Evolutionary conservation across 2,329 filamentous ascomycete species (phyloP), one percentile per base, ranked within the genome.

Genomic region (Orbilia blumenaviensis): DNA sequence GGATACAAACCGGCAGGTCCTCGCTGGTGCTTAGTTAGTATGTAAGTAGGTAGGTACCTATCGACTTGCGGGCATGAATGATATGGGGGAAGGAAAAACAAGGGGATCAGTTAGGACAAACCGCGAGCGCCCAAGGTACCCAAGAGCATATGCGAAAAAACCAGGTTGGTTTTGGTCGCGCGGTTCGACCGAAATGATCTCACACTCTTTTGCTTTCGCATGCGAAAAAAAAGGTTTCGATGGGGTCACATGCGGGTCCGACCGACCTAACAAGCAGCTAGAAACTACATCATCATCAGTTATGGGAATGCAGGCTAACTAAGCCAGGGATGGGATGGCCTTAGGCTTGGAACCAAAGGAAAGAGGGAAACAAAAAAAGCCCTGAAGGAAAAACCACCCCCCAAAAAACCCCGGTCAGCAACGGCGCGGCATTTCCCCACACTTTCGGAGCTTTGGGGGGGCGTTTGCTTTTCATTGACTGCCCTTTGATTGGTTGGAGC

Each of bases 181-280:
- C 52, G 52, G 52, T 56, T 56, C 52, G 52, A 56, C 52, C 52
- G 52, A 56, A 56, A 54, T 34, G 27, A 18, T 29, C 18, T 54
- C n/a, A n/a, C n/a, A n/a, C n/a, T n/a, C n/a, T n/a, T n/a, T n/a
- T n/a, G n/a, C n/a, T n/a, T n/a, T n/a, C n/a, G n/a, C n/a, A n/a
- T n/a, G n/a, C n/a, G 10, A 34, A 34, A 14, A 14, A 41, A 41
- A 41, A 7, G 6, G n/a, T 14, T n/a, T 3, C 7, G 14, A 41
- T 6, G 36, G 25, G 66, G 66, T 71, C 66, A 71, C 66, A 71
- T 71, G 66, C 66, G 44, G 66, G n/a, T n/a, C n/a, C n/a, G n/a
- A n/a, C 8, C 21, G 23, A 46, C 18, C 42, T 25, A 42, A 42
- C 38, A 18, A 42, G 21, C n/a, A 42, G 9, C 6, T n/a, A 21